phyloP scores from a whole-genome alignment of 225 moss, liverwort and hornwort genomes.

The Climacium dendroides region DNA sequence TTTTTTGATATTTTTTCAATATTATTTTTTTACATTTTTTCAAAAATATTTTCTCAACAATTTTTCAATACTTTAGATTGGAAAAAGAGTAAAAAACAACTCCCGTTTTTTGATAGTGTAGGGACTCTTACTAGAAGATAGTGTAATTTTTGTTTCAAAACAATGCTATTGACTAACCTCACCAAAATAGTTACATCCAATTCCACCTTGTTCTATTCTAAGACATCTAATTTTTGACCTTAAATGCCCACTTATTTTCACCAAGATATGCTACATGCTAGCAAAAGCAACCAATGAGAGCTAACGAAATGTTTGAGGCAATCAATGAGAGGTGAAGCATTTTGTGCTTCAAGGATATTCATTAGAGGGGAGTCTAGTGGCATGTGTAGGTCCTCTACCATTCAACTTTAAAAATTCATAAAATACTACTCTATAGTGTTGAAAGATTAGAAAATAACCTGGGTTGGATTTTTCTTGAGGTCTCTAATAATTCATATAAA shows the following conservation, averaged over 20 bases:
- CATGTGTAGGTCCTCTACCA: fast-evolving
- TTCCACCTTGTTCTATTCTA: fast-evolving
- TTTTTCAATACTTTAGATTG: no score
- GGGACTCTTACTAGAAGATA: background rate
- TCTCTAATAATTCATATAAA: background rate
- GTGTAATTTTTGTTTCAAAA: background rate
- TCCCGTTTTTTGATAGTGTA: fast-evolving
- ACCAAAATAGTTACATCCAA: background rate
- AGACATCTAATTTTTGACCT: background rate
- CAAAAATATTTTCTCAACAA: background rate
- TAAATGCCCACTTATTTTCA: background rate
- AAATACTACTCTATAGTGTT: background rate
- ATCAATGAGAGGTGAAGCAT: background rate
- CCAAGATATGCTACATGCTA: background rate
- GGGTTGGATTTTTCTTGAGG: background rate
- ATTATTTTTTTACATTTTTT: background rate
- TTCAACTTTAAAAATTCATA: background rate
- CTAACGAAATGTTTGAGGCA: background rate
- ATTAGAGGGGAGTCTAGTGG: fast-evolving
- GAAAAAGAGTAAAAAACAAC: background rate
- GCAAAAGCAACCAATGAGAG: background rate
- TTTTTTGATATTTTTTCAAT: background rate
- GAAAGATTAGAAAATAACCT: fast-evolving
- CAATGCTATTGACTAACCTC: background rate
- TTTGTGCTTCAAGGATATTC: background rate